Conservation (phyloP, 495 filamentous ascomycete species). For the Sordaria brevicollis region DNA sequence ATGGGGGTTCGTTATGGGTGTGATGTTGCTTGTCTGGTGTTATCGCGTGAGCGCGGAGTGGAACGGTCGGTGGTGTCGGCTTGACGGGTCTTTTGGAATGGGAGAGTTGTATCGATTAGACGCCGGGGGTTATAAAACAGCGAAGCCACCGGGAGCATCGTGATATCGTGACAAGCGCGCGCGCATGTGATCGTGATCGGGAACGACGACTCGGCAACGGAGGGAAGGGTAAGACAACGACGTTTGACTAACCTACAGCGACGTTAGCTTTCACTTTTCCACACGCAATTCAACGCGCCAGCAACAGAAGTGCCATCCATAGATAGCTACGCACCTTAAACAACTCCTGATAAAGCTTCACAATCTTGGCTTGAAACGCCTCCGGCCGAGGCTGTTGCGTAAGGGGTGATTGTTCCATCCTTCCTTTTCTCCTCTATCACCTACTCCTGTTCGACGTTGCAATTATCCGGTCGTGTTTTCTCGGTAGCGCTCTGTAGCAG, state of each 20-base stretch:
- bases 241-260: not conserved
- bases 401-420: conserved; percentile 84
- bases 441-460: not conserved
- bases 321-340: conserved; percentile 57
- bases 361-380: conserved; percentile 86
- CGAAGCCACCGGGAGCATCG: not conserved
- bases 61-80: not conserved
- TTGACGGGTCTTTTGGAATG: not conserved
- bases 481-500: not conserved
- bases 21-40: not conserved
- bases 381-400: conserved; percentile 88
- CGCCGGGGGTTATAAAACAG: too few species aligned
- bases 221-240: not conserved
- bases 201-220: too few species aligned
- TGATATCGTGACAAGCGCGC: not conserved
- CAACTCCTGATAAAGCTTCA: conserved; percentile 75
- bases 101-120: too few species aligned
- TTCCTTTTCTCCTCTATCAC: not conserved
- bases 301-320: not conserved
- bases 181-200: not conserved
- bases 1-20: not conserved
- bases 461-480: not conserved
- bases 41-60: not conserved
- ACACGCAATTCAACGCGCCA: not conserved
- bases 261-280: not conserved